Percentiles rank a stretch among this genome's conserved stretches.
phyloP scores from a whole-genome alignment of 805 yeast species.

The Starmerella sp. region DNA sequence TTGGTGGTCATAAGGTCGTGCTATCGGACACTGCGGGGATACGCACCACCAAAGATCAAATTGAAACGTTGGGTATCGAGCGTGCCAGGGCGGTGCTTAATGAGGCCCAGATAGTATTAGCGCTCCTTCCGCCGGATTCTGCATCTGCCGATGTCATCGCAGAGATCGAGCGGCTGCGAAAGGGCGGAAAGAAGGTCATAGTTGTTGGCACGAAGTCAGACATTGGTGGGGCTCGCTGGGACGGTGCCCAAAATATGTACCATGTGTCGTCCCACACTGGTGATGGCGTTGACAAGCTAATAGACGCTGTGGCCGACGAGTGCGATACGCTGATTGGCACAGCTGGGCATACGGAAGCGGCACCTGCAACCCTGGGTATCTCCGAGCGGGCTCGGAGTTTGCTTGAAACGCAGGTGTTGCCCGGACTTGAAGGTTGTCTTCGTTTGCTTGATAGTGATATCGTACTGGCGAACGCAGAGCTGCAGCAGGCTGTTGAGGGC shows the following conservation, averaged over 20 bases:
- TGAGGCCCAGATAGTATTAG: conserved; percentile 57
- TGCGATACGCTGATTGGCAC: conserved; percentile 43
- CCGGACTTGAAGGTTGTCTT: conserved; percentile 44
- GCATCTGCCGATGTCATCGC: conserved; percentile 8
- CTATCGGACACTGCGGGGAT: conserved; percentile 93
- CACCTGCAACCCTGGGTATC: conserved; percentile 35
- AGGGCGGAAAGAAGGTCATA: conserved; percentile 22
- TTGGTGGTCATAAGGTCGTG: conserved; percentile 72
- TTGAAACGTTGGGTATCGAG: conserved; percentile 71
- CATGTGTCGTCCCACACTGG: conserved; percentile 52
- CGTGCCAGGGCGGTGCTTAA: conserved; percentile 55
- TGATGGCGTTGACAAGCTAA: conserved; percentile 44
- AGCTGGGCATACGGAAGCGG: conserved; percentile 17
- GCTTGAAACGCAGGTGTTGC: conserved; percentile 60
- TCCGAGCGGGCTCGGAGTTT: conserved; percentile 70
- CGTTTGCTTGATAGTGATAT: conserved; percentile 41
- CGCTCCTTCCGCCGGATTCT: conserved; percentile 40
- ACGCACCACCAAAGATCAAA: conserved; percentile 40
- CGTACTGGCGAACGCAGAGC: conserved; percentile 67
- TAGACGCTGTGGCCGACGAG: conserved; percentile 32
- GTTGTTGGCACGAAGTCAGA: conserved; percentile 30
- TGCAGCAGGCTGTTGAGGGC: conserved; percentile 66
- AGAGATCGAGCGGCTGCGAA: conserved; percentile 15
- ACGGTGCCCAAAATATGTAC: not conserved
- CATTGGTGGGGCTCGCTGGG: conserved; percentile 1